These are phyloP conservation scores for Metschnikowia hibisci DNA, from an alignment of 805 yeast genomes.

Conservation along the genomic window DNA sequence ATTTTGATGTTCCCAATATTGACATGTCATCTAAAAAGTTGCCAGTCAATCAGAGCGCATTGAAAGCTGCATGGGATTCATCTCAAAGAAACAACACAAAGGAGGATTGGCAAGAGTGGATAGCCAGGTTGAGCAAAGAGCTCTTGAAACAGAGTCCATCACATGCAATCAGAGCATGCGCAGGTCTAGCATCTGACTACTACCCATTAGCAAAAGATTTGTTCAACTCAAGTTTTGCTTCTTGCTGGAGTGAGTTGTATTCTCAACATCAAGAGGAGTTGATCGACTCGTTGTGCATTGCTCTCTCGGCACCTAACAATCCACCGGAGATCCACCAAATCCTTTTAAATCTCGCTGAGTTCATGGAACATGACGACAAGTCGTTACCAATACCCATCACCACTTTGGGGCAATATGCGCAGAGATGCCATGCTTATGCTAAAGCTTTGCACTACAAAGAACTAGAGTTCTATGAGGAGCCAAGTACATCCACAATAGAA, in stretches of 20 bases:
- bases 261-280: slow-evolving; percentile 87
- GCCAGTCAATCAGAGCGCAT: slow-evolving; percentile 59
- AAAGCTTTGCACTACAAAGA: slow-evolving; percentile 96
- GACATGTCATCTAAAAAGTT: slow-evolving; percentile 71
- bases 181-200: slow-evolving; percentile 80
- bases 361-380: slow-evolving; percentile 96
- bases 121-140: slow-evolving; percentile 79
- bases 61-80: slow-evolving; percentile 89
- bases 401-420: slow-evolving; percentile 88
- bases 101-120: slow-evolving; percentile 99
- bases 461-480: slow-evolving; percentile 88
- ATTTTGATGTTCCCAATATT: slow-evolving; percentile 52
- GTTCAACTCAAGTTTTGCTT: slow-evolving; percentile 91
- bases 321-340: slow-evolving; percentile 96
- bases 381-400: slow-evolving; percentile 89
- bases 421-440: slow-evolving; percentile 94
- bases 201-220: slow-evolving; percentile 85
- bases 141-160: slow-evolving; percentile 89
- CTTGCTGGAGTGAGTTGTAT: slow-evolving; percentile 91
- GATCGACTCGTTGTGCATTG: slow-evolving; percentile 78
- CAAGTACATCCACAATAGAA: slow-evolving; percentile 87
- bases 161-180: slow-evolving; percentile 89
- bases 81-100: slow-evolving; percentile 73
- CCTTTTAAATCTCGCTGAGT: slow-evolving; percentile 84
- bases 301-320: slow-evolving; percentile 82